Base-by-base conservation (phyloP, 768 basidiomycete genomes). In the Amanita subjunquillea region DNA sequence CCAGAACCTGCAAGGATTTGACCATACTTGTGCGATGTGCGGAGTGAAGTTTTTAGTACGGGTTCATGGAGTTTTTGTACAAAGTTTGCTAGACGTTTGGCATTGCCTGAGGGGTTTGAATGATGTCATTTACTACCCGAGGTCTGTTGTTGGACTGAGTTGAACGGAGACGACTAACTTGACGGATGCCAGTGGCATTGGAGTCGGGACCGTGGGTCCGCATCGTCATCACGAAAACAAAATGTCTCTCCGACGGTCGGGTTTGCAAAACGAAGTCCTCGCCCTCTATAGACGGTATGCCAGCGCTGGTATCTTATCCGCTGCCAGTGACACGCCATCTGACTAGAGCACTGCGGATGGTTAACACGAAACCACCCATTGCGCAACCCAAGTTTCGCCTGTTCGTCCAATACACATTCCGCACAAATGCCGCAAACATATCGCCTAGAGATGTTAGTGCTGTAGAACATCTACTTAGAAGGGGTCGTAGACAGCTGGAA, bases 391-490 rank as follows among this genome's bases (percentile, higher is more conserved):
- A 81, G 58, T 91, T 91, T 65, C 69, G 70, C 22, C 74, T 87
- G 43, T 78, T 79, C 62, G 71, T 87, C 30, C 84, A 80, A 54
- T 83, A 84, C 63, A 76, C 71, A 10, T 91, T 92, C 66, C 84
- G 70, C 61, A 71, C 70, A 5, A 83, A 84, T 59, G 83, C 85
- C 4, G 60, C 71, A 4, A 69, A 69, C 1, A 71, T 88, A 23
- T 78, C 84, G 3, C 75, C 83, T 4, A 79, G 85, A 9, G 77
- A 87, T 51, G 71, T 91, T 54, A 73, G 74, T 51, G 78, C 77
- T 7, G 77, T 91, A 36, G 89, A 92, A 58, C 83, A 90, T 63
- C 70, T 90, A 32, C 62, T 92, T n/a, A 76, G 89, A 43, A 79
- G 78, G 50, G 85, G 85, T 2, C 65, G 59, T 46, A 72, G 81